Evolutionary conservation across 345 rosid species (phyloP).

Genomic region (Populus euphratica): DNA sequence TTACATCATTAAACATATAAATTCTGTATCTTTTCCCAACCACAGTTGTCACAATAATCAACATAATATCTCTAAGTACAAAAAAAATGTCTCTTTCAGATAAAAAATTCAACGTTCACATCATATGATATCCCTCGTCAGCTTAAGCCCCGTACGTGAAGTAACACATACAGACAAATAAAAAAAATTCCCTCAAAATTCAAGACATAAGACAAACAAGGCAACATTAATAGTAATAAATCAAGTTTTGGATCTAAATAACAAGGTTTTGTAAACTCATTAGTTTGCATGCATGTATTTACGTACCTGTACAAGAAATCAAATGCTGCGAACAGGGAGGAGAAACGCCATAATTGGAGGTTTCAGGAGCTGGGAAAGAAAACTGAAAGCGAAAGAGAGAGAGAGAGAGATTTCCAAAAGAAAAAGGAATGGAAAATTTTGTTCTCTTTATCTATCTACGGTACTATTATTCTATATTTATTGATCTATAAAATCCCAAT

Average conservation of each 20-base stretch:
- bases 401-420: too few species aligned
- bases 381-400: too few species aligned
- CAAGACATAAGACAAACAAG: too few species aligned
- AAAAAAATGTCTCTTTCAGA: background rate
- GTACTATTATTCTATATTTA: too few species aligned
- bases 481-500: too few species aligned
- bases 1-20: background rate
- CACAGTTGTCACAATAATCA: background rate
- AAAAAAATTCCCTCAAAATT: background rate
- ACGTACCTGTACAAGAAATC: slow-evolving; percentile 7
- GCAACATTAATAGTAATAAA: background rate
- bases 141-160: background rate
- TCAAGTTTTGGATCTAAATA: background rate
- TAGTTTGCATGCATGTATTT: background rate
- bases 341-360: slow-evolving; percentile 14
- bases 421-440: too few species aligned
- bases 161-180: background rate
- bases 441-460: too few species aligned
- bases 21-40: background rate
- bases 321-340: background rate
- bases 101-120: background rate
- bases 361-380: slow-evolving; percentile 13
- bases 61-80: background rate
- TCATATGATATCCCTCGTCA: background rate
- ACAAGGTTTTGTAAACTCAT: background rate